A percentile compares a stretch with the other conserved stretches of the same genome.
phyloP scores from a whole-genome alignment of 257 asterid species.

The Solanum sparsipilum region DNA sequence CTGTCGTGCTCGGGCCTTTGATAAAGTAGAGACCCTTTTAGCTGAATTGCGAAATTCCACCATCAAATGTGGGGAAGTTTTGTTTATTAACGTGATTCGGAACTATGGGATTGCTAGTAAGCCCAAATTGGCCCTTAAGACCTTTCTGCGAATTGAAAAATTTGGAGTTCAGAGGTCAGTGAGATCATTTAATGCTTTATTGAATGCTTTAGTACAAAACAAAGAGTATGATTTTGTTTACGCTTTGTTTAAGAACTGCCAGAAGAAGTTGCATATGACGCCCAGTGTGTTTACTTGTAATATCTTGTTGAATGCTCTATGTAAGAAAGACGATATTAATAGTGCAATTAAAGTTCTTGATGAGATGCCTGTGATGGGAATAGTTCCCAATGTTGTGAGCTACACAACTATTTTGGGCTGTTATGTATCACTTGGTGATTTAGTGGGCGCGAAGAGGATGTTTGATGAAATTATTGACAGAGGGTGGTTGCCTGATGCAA shows the following conservation, averaged over 20 bases:
- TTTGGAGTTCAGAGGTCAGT: slow-evolving; percentile 59
- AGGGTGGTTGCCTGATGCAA: slow-evolving; percentile 87
- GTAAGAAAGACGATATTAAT: slow-evolving; percentile 56
- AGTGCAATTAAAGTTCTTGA: slow-evolving; percentile 58
- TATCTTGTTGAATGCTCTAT: slow-evolving; percentile 66
- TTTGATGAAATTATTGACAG: slow-evolving; percentile 58
- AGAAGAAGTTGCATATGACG: slow-evolving; percentile 43
- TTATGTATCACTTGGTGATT: slow-evolving; percentile 50
- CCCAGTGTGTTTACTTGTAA: slow-evolving; percentile 84
- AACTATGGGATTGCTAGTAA: slow-evolving; percentile 73
- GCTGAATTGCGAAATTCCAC: slow-evolving; percentile 28
- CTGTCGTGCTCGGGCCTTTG: slow-evolving; percentile 56
- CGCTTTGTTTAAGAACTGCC: slow-evolving; percentile 58
- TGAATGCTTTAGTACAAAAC: slow-evolving; percentile 76
- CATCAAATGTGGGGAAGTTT: slow-evolving; percentile 49
- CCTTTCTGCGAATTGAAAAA: slow-evolving; percentile 47
- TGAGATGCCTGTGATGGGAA: slow-evolving; percentile 89
- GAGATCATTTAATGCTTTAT: slow-evolving; percentile 59
- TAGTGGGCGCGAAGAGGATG: slow-evolving; percentile 55
- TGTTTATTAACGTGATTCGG: slow-evolving; percentile 54
- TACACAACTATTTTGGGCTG: slow-evolving; percentile 78
- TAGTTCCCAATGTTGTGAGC: slow-evolving; percentile 80
- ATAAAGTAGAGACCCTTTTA: slow-evolving; percentile 44
- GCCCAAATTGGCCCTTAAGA: slow-evolving; percentile 57
- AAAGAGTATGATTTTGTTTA: slow-evolving; percentile 70